Conservation (phyloP, 371 early-diverging fungal genomes). For the Lichtheimia hyalospora region DNA sequence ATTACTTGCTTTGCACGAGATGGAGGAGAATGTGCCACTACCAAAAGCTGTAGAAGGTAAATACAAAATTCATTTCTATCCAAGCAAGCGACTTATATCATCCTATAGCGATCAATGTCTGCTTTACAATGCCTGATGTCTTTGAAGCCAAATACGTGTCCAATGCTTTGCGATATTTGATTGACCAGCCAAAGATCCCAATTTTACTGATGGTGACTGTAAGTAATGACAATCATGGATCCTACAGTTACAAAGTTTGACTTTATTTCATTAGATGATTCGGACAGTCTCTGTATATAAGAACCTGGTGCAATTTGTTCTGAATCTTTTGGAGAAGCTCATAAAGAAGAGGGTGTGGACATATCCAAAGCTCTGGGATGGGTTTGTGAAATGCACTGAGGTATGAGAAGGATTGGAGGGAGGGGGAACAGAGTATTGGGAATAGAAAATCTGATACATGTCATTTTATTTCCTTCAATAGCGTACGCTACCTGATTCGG, state of each 20-base stretch:
- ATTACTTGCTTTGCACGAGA: constrained; percentile 34
- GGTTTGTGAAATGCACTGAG: constrained; percentile 72
- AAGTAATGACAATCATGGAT: constrained; percentile 7
- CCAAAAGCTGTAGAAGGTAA: constrained; percentile 56
- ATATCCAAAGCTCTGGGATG: constrained; percentile 72
- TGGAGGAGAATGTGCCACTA: constrained; percentile 29
- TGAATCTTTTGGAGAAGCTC: constrained; percentile 56
- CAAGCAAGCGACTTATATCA: background rate
- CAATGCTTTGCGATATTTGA: constrained; percentile 58
- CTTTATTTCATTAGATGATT: constrained; percentile 39
- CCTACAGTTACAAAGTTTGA: background rate
- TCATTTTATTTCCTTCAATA: constrained; percentile 13
- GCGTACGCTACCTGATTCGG: constrained; percentile 56
- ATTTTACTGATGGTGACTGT: constrained; percentile 76
- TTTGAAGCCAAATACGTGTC: constrained; percentile 72
- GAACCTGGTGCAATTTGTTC: constrained; percentile 57
- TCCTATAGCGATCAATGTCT: constrained; percentile 63
- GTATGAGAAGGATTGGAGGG: constrained; percentile 8
- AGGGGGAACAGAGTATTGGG: too few species aligned
- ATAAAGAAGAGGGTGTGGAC: constrained; percentile 72
- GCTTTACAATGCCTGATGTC: constrained; percentile 64
- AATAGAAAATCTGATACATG: background rate
- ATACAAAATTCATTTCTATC: background rate
- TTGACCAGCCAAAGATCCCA: constrained; percentile 67
- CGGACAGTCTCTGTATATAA: constrained; percentile 67